A percentile compares a stretch with the other conserved stretches of the same genome.
phyloP scores from a whole-genome alignment of 352 stramenopile species.

The Globisporangium camurandrum region DNA sequence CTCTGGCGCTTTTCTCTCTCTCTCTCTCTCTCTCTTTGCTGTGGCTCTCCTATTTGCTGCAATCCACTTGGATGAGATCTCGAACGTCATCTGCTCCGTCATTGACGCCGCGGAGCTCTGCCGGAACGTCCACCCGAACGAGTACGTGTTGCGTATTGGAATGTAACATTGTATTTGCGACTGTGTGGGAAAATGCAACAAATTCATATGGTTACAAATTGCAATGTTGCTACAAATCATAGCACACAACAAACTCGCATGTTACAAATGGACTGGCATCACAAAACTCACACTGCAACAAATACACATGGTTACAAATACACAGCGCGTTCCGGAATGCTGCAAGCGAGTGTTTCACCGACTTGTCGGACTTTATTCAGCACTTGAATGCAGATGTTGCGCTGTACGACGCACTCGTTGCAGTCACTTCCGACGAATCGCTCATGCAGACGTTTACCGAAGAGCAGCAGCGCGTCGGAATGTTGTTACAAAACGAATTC shows the following conservation, averaged over 20 bases:
- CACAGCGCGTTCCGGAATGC: conserved; percentile 68
- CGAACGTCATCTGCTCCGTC: conserved; percentile 92
- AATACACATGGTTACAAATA: too few relatives aligned
- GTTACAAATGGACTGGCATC: too few relatives aligned
- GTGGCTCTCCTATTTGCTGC: too few relatives aligned
- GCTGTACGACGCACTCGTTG: conserved; percentile 83
- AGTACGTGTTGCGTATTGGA: conserved; percentile 43
- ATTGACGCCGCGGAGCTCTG: conserved; percentile 95
- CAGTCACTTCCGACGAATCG: conserved; percentile 47
- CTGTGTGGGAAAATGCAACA: too few relatives aligned
- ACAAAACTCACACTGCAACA: too few relatives aligned
- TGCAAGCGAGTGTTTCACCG: conserved; percentile 84
- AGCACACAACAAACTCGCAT: not conserved
- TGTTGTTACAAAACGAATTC: conserved; percentile 90
- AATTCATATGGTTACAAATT: too few relatives aligned
- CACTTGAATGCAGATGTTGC: conserved; percentile 90
- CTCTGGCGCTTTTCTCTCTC: too few relatives aligned
- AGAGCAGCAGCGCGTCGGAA: conserved; percentile 88
- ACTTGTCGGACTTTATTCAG: conserved; percentile 93
- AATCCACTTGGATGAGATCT: conserved; percentile 90
- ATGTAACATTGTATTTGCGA: too few relatives aligned
- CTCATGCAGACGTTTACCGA: conserved; percentile 63
- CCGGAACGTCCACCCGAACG: conserved; percentile 88
- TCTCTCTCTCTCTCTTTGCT: not conserved
- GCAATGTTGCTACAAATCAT: too few relatives aligned